These are phyloP conservation scores for Hymenoscyphus occultus DNA, from an alignment of 2,329 filamentous ascomycete species.

Conservation along the genomic window DNA sequence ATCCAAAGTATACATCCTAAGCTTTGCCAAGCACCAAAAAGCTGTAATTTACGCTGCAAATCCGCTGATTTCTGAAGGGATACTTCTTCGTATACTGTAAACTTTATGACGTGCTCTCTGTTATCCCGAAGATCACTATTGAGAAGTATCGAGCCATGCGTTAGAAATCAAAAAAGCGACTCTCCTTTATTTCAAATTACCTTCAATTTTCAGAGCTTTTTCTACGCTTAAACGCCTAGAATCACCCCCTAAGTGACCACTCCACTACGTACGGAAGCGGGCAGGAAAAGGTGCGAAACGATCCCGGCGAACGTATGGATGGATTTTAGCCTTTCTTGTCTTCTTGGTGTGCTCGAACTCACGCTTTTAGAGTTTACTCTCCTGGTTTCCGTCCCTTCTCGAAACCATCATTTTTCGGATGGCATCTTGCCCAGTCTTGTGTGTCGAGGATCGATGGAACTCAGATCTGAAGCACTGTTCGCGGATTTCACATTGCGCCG, in stretches of 20 bases:
- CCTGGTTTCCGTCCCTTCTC: slow-evolving; percentile 1
- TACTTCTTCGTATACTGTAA: not conserved
- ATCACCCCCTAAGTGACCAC: not conserved
- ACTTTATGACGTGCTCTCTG: not conserved
- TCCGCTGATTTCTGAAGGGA: not conserved
- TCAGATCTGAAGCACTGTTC: slow-evolving; percentile 4
- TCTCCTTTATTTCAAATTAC: too few species aligned
- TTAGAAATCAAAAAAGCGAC: not conserved
- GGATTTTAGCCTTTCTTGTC: not conserved
- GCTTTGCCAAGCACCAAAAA: not conserved
- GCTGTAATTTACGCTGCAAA: not conserved
- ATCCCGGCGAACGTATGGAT: not conserved
- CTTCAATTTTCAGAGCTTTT: not conserved
- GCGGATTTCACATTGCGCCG: not conserved
- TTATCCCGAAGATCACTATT: not conserved
- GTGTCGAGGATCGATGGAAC: not conserved
- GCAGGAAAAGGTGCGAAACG: not conserved
- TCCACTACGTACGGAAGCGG: not conserved
- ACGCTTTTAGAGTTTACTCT: not conserved
- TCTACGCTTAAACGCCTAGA: not conserved
- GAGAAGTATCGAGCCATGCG: not conserved
- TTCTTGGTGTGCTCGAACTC: not conserved
- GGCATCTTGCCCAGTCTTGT: not conserved
- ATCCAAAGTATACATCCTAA: not conserved
- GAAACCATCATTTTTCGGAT: not conserved